A percentile compares a stretch with the other conserved stretches of the same genome.
Evolutionary conservation across 2,329 filamentous ascomycete genomes (phyloP).

Genomic region (Colletotrichum siamense): DNA sequence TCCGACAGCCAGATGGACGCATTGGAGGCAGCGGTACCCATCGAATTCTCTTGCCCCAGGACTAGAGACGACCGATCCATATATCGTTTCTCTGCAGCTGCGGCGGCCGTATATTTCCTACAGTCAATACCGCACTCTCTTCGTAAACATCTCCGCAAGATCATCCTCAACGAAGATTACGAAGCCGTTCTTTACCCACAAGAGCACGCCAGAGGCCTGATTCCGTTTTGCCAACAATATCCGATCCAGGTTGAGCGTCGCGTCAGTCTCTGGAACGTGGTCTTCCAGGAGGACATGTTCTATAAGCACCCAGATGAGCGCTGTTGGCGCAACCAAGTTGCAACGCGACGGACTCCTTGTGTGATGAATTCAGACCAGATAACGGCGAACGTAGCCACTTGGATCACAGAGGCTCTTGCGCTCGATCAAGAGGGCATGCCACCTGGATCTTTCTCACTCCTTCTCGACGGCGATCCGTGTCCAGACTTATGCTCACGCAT

Average conservation of each 20-base stretch:
- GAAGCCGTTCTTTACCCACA: background rate
- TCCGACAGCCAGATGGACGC: background rate
- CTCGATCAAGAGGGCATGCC: background rate
- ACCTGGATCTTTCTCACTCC: accelerated
- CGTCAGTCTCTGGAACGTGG: background rate
- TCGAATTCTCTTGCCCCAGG: background rate
- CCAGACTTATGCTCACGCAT: background rate
- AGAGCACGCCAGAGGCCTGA: background rate
- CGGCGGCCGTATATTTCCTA: background rate
- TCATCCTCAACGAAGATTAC: background rate
- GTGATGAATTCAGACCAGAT: background rate
- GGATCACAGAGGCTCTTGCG: background rate
- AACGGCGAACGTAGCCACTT: background rate
- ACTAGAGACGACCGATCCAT: background rate
- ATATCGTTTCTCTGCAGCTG: background rate
- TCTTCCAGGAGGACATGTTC: background rate
- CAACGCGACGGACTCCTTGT: accelerated
- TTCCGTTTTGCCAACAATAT: background rate
- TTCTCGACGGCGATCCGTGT: background rate
- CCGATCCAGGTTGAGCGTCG: background rate
- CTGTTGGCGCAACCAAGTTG: background rate
- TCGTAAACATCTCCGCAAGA: accelerated
- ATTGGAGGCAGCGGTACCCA: background rate
- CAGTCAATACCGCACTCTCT: background rate
- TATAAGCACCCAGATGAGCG: background rate